These are phyloP conservation scores for Rosa rugosa DNA, from an alignment of 306 rosid genomes.

Conservation along the genomic window DNA sequence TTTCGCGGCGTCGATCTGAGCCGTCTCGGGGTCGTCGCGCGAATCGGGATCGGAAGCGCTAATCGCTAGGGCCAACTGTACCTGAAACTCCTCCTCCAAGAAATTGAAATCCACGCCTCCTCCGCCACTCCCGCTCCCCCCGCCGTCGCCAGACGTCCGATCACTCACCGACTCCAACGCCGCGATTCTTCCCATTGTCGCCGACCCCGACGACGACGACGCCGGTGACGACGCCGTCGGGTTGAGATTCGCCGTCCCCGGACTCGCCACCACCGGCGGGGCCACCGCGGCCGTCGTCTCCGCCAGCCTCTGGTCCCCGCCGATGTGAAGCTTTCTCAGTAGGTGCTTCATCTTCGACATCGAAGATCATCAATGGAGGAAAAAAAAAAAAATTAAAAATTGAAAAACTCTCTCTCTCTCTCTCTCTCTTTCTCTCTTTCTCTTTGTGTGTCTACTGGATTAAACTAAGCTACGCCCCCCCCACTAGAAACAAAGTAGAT, in stretches of 20 bases:
- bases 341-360: constrained; percentile 97
- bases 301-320: constrained; percentile 59
- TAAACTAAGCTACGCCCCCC: constrained; percentile 39
- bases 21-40: constrained; percentile 69
- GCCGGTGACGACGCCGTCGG: constrained; percentile 34
- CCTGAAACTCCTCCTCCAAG: constrained; percentile 95
- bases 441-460: constrained; percentile 11
- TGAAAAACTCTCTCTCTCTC: background rate
- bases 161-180: constrained; percentile 45
- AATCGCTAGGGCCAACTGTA: constrained; percentile 94
- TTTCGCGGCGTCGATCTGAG: constrained; percentile 99
- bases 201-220: constrained; percentile 35
- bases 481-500: constrained; percentile 41
- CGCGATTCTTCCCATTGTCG: constrained; percentile 42
- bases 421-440: background rate
- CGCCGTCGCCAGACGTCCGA: constrained; percentile 39
- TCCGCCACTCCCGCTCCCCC: constrained; percentile 17
- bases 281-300: constrained; percentile 28
- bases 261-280: constrained; percentile 9
- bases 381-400: background rate
- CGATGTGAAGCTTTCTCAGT: constrained; percentile 97
- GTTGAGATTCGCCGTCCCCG: constrained; percentile 23
- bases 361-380: constrained; percentile 49
- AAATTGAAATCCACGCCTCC: constrained; percentile 59
- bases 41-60: constrained; percentile 91